A percentile compares a stretch with the other conserved stretches of the same genome.
Evolutionary conservation across 495 filamentous ascomycete species (phyloP).

Genomic region (Chlorociboria aeruginascens): DNA sequence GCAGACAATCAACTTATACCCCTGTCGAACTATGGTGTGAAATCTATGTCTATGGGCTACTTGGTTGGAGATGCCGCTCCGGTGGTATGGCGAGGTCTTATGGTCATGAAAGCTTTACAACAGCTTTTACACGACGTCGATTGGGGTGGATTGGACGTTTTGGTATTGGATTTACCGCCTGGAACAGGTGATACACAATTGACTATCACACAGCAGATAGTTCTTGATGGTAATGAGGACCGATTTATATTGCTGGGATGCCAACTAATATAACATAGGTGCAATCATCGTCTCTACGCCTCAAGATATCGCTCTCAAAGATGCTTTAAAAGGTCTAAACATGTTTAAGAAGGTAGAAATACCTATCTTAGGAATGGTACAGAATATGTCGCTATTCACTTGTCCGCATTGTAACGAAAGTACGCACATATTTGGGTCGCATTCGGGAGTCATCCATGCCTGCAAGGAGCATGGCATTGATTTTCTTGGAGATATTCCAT

Average conservation of each 20-base stretch:
- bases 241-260: background rate
- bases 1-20: slow-evolving; percentile 74
- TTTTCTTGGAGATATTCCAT: slow-evolving; percentile 78
- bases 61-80: slow-evolving; percentile 65
- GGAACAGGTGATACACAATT: slow-evolving; percentile 93
- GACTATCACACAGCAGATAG: slow-evolving; percentile 82
- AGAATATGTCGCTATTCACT: slow-evolving; percentile 85
- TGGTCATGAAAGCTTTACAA: slow-evolving; percentile 96
- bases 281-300: slow-evolving; percentile 89
- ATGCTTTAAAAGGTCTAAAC: slow-evolving; percentile 78
- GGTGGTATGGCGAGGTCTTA: slow-evolving; percentile 91
- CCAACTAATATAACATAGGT: slow-evolving; percentile 28
- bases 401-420: slow-evolving; percentile 66
- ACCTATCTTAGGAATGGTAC: slow-evolving; percentile 75
- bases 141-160: slow-evolving; percentile 72
- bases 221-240: slow-evolving; percentile 52
- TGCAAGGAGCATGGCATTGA: slow-evolving; percentile 57
- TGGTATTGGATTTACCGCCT: slow-evolving; percentile 85
- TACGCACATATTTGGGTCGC: slow-evolving; percentile 60
- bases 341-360: slow-evolving; percentile 80
- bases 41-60: slow-evolving; percentile 98
- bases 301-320: slow-evolving; percentile 78
- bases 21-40: slow-evolving; percentile 87
- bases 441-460: slow-evolving; percentile 36
- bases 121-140: slow-evolving; percentile 90